Conservation (phyloP, 1,139 yeast genomes). For the Sugiyamaella xylanicola region DNA sequence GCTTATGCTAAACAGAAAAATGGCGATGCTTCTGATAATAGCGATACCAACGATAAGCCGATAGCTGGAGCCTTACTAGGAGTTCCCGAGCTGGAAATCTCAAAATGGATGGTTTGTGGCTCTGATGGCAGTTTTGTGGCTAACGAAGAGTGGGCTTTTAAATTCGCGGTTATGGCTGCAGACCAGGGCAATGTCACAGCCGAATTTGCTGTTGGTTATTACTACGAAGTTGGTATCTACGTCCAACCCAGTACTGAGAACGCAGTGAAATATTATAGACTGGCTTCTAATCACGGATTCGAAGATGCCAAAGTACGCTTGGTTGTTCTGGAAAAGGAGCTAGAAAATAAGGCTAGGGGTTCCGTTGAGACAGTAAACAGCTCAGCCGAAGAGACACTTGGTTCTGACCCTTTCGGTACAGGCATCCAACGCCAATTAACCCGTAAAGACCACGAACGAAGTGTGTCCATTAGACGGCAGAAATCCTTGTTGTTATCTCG, state of each 20-base stretch:
- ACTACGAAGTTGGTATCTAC: conserved; percentile 46
- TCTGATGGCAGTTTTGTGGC: conserved; percentile 36
- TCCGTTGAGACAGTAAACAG: not conserved
- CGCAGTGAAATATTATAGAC: conserved; percentile 40
- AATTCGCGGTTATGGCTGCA: conserved; percentile 44
- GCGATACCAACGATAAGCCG: not conserved
- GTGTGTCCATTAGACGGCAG: conserved; percentile 25
- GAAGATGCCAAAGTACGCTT: conserved; percentile 41
- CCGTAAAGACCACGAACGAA: conserved; percentile 36
- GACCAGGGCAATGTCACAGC: conserved; percentile 42
- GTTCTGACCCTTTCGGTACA: conserved; percentile 5
- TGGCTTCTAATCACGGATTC: conserved; percentile 39
- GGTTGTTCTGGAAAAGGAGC: conserved; percentile 28
- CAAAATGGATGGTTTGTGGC: conserved; percentile 48
- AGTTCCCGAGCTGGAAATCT: conserved; percentile 44
- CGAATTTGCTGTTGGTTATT: conserved; percentile 47
- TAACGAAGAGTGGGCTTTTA: conserved; percentile 46
- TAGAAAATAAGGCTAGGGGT: not conserved
- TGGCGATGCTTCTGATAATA: conserved; percentile 1
- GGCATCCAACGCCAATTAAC: conserved; percentile 30
- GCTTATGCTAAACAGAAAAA: conserved; percentile 19
- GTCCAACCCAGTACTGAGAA: conserved; percentile 35
- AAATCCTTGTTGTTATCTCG: conserved; percentile 23
- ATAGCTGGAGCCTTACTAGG: conserved; percentile 34
- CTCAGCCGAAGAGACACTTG: not conserved